Conservation (phyloP, 2,329 filamentous ascomycete genomes). For the Capronia epimyces region DNA sequence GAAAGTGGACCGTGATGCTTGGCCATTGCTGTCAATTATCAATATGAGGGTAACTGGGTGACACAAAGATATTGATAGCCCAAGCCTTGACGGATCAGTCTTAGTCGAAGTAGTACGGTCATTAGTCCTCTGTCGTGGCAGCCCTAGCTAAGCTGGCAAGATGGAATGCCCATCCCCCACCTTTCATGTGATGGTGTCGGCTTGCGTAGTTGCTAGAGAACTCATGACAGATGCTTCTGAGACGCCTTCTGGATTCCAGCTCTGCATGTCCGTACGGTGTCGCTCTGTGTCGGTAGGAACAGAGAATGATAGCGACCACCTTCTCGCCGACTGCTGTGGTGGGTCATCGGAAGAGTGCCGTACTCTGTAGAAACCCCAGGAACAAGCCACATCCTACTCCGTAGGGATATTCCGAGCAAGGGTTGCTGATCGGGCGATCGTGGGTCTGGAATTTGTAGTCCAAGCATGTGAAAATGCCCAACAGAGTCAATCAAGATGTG, state of each 20-base stretch:
- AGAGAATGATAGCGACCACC: too few species aligned
- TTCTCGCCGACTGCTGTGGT: neutral
- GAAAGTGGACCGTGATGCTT: neutral
- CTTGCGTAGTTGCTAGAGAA: too few species aligned
- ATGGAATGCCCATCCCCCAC: neutral
- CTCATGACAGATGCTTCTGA: too few species aligned
- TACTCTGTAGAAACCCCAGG: too few species aligned
- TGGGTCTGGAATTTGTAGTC: constrained; percentile 7
- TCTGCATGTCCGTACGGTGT: too few species aligned
- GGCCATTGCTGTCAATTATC: neutral
- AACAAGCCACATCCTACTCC: neutral
- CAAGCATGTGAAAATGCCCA: constrained; percentile 19
- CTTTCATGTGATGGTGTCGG: too few species aligned
- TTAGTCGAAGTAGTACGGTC: too few species aligned
- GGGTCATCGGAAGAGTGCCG: neutral
- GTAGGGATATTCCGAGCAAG: neutral
- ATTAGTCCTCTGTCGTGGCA: neutral
- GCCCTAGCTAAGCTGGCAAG: neutral
- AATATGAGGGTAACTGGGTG: neutral
- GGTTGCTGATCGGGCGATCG: constrained; percentile 13
- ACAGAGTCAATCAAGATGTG: neutral
- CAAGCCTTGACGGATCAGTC: neutral
- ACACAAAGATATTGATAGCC: neutral
- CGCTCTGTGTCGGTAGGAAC: too few species aligned
- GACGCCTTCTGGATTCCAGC: too few species aligned